Conservation (phyloP, 176 grass and related monocot species). For the Aechmea fasciata region DNA sequence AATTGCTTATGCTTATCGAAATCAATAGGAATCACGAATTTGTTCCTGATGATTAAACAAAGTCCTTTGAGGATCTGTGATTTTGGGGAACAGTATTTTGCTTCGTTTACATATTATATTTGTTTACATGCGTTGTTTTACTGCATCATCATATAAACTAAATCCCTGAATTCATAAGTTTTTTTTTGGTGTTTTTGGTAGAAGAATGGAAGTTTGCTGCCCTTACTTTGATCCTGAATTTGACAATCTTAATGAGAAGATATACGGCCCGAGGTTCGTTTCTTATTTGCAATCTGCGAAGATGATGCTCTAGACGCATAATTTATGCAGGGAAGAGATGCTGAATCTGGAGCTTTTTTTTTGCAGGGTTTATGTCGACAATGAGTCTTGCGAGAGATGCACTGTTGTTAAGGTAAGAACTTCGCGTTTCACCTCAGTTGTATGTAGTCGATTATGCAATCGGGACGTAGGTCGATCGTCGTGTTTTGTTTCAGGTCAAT, state of each 20-base stretch:
- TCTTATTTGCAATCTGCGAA: neutral
- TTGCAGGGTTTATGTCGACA: slow-evolving; percentile 44
- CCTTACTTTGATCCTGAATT: slow-evolving; percentile 62
- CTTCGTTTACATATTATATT: too few relatives aligned
- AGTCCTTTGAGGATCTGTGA: too few relatives aligned
- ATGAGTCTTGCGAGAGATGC: slow-evolving; percentile 44
- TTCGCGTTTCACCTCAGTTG: neutral
- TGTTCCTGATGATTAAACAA: too few relatives aligned
- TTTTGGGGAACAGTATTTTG: too few relatives aligned
- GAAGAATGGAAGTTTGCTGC: slow-evolving; percentile 33
- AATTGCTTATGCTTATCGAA: too few relatives aligned
- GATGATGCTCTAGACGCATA: neutral
- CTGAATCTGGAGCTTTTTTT: neutral
- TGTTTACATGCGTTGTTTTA: too few relatives aligned
- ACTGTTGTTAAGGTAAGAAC: slow-evolving; percentile 41
- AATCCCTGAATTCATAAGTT: too few relatives aligned
- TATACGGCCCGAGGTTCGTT: slow-evolving; percentile 41
- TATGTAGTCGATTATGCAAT: too few relatives aligned
- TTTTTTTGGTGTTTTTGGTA: too few relatives aligned
- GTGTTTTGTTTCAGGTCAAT: slow-evolving; percentile 28
- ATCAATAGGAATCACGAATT: too few relatives aligned
- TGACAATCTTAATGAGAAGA: slow-evolving; percentile 39
- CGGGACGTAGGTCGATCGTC: too few relatives aligned
- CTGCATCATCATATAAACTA: too few relatives aligned
- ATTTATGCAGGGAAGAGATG: neutral